Conservation (phyloP, 129 eudicot genomes). For the Tagetes patula region DNA sequence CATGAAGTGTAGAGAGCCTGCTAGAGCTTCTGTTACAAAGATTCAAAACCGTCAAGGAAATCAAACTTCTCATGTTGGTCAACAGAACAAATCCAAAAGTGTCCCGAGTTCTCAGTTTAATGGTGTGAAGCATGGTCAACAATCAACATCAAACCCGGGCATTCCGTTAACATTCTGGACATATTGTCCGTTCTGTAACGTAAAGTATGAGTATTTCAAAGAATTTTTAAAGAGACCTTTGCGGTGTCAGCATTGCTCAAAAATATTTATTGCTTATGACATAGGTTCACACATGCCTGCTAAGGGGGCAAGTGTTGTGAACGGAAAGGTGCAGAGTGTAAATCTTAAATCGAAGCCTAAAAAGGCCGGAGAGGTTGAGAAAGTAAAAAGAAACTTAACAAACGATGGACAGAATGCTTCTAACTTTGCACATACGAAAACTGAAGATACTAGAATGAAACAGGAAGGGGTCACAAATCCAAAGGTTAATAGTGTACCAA, state of each 20-base stretch:
- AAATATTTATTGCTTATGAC: slow-evolving; percentile 51
- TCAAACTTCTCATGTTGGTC: slow-evolving; percentile 18
- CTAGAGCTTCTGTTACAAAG: slow-evolving; percentile 32
- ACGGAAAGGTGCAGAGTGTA: slow-evolving; percentile 21
- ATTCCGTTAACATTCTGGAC: slow-evolving; percentile 55
- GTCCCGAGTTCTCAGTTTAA: slow-evolving; percentile 33
- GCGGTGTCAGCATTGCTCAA: slow-evolving; percentile 55
- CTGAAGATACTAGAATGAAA: slow-evolving; percentile 27
- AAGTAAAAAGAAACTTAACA: slow-evolving; percentile 29
- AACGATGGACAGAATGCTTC: slow-evolving; percentile 34
- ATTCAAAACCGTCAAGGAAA: slow-evolving; percentile 43
- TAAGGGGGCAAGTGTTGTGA: background rate
- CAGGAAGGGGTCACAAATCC: slow-evolving; percentile 18
- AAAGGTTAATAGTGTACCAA: slow-evolving; percentile 26
- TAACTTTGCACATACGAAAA: slow-evolving; percentile 19
- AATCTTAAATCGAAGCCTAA: slow-evolving; percentile 26
- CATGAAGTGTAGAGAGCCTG: slow-evolving; percentile 39
- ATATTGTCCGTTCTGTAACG: slow-evolving; percentile 52
- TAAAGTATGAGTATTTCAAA: slow-evolving; percentile 47
- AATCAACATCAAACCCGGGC: slow-evolving; percentile 30
- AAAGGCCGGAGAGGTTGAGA: background rate
- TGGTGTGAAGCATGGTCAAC: slow-evolving; percentile 36
- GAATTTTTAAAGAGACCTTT: slow-evolving; percentile 35
- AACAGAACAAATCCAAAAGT: slow-evolving; percentile 25
- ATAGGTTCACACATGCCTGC: slow-evolving; percentile 35